phyloP scores from a whole-genome alignment of 768 basidiomycete species.

The Gyrodon lividus region DNA sequence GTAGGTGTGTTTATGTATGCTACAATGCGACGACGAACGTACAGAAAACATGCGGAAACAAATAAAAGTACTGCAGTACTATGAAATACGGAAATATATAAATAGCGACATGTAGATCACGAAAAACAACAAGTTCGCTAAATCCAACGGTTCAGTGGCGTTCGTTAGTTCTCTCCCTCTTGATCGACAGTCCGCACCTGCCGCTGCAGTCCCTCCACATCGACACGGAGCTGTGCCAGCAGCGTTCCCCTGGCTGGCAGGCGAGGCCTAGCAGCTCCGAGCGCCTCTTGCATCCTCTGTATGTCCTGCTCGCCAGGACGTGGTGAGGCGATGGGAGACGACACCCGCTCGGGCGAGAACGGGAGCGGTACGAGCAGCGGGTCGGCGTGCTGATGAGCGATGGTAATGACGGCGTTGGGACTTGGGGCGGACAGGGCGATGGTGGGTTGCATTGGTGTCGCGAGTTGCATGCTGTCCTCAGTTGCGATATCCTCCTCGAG shows the following conservation, averaged over 20 bases:
- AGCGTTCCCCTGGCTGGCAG: slow-evolving; percentile 23
- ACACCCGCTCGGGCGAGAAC: slow-evolving; percentile 19
- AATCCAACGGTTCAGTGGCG: not conserved
- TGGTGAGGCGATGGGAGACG: slow-evolving; percentile 16
- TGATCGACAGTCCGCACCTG: not conserved
- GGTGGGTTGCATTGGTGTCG: slow-evolving; percentile 46
- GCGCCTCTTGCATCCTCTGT: slow-evolving; percentile 18
- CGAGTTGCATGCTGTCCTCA: slow-evolving; percentile 52
- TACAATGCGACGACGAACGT: not conserved
- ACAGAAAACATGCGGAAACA: not conserved
- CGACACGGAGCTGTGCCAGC: slow-evolving; percentile 18
- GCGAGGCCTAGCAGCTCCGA: slow-evolving; percentile 20
- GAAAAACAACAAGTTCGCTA: not conserved
- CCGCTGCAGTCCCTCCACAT: slow-evolving; percentile 21
- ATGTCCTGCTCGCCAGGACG: slow-evolving; percentile 18
- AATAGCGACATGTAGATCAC: not conserved
- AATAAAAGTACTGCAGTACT: not conserved
- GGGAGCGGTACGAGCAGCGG: slow-evolving; percentile 15
- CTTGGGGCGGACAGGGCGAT: slow-evolving; percentile 12
- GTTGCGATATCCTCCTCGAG: slow-evolving; percentile 35
- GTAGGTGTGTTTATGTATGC: not conserved
- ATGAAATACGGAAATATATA: not conserved
- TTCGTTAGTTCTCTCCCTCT: not conserved
- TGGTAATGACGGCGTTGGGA: not conserved
- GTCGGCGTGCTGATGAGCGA: not conserved